phyloP scores from a whole-genome alignment of 495 filamentous ascomycete genomes.

The Trichoderma asperelloides region DNA sequence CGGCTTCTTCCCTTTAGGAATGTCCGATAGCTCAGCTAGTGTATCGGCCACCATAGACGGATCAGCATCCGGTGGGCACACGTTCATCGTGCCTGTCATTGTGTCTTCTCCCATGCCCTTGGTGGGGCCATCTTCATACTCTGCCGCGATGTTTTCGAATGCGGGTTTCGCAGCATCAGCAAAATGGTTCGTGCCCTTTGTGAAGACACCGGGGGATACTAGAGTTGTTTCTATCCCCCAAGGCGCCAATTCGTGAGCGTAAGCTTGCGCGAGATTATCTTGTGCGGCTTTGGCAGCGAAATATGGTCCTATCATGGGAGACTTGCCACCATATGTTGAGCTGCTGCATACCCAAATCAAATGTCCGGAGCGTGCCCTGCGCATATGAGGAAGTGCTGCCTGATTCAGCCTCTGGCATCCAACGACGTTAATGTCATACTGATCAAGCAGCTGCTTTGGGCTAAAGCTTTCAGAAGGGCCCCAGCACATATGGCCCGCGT shows the following conservation, averaged over 20 bases:
- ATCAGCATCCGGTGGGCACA: slow-evolving; percentile 13
- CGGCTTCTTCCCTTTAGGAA: slow-evolving; percentile 15
- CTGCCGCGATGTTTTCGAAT: not conserved
- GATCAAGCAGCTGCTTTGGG: slow-evolving; percentile 14
- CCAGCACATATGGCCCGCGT: slow-evolving; percentile 21
- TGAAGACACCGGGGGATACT: slow-evolving; percentile 13
- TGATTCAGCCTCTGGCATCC: slow-evolving; percentile 20
- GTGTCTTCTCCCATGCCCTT: slow-evolving; percentile 11
- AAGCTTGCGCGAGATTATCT: slow-evolving; percentile 13
- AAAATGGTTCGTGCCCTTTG: slow-evolving; percentile 15
- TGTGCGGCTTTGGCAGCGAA: slow-evolving; percentile 16
- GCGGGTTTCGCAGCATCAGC: slow-evolving; percentile 11
- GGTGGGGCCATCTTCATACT: slow-evolving; percentile 14
- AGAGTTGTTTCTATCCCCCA: slow-evolving; percentile 16
- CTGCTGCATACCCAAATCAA: slow-evolving; percentile 14
- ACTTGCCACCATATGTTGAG: slow-evolving; percentile 13
- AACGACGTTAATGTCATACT: slow-evolving; percentile 22
- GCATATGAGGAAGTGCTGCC: slow-evolving; percentile 17
- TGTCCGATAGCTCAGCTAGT: slow-evolving; percentile 12
- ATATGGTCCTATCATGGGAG: slow-evolving; percentile 13
- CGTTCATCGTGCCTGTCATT: slow-evolving; percentile 1
- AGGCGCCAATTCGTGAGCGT: slow-evolving; percentile 11
- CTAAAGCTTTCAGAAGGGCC: slow-evolving; percentile 21
- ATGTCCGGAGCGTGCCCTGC: slow-evolving; percentile 11
- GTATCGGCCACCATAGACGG: slow-evolving; percentile 14